Percentiles rank a stretch among this genome's conserved stretches.
Conservation (phyloP, 345 rosid genomes). For the Camelina hispida region DNA sequence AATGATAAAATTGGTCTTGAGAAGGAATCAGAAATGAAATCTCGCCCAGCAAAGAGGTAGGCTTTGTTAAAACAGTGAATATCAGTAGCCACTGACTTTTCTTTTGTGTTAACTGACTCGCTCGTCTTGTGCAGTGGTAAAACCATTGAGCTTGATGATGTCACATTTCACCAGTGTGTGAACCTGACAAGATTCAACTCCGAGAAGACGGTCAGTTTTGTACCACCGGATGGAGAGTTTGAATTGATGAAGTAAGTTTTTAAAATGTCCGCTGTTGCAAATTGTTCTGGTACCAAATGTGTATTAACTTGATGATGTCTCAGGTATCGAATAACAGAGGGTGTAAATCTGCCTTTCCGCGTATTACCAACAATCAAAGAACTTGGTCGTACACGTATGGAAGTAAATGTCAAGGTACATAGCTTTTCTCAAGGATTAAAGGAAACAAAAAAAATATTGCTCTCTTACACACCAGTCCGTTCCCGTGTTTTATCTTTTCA, state of each 20-base stretch:
- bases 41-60: conserved; percentile 96
- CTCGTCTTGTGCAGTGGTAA: conserved; percentile 71
- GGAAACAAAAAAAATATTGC: neutral
- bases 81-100: conserved; percentile 9
- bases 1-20: conserved; percentile 99
- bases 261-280: neutral
- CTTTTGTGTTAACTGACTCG: conserved; percentile 9
- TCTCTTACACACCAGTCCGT: conserved; percentile 31
- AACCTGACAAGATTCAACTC: conserved; percentile 98
- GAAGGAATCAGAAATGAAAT: conserved; percentile 95
- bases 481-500: conserved; percentile 49
- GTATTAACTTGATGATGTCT: conserved; percentile 21
- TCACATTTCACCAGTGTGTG: conserved; percentile 97
- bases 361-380: conserved; percentile 98
- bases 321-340: conserved; percentile 98
- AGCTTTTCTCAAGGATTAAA: conserved; percentile 30
- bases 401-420: conserved; percentile 94
- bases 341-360: conserved; percentile 97
- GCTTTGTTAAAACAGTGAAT: conserved; percentile 14
- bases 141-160: conserved; percentile 99
- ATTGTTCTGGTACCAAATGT: neutral
- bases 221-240: conserved; percentile 99
- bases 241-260: conserved; percentile 96
- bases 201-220: conserved; percentile 97
- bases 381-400: conserved; percentile 99